Conservation (phyloP, 805 yeast species). For the Kuraishia borneana region DNA sequence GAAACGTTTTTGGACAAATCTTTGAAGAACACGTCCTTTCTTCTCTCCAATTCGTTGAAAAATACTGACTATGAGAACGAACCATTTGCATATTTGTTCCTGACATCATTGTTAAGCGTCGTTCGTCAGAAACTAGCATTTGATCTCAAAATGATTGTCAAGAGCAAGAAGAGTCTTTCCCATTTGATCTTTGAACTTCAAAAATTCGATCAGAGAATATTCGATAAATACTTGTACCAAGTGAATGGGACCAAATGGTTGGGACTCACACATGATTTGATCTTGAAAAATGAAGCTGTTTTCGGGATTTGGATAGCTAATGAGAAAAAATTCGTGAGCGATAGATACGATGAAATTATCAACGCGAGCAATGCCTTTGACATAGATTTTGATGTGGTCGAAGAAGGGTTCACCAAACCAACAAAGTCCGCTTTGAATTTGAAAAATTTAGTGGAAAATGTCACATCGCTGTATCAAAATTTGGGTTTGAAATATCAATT, state of each 20-base stretch:
- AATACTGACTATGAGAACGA: constrained; percentile 7
- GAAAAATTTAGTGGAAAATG: constrained; percentile 42
- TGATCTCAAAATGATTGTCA: constrained; percentile 13
- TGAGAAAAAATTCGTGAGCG: constrained; percentile 40
- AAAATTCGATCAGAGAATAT: constrained; percentile 42
- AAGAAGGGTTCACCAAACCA: constrained; percentile 35
- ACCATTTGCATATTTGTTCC: constrained; percentile 22
- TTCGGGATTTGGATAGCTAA: constrained; percentile 40
- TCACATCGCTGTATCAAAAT: constrained; percentile 42
- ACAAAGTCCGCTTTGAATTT: constrained; percentile 52
- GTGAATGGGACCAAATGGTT: constrained; percentile 11
- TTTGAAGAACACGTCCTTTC: constrained; percentile 15
- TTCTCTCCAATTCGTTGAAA: constrained; percentile 17
- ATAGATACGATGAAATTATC: constrained; percentile 41
- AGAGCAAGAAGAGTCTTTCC: constrained; percentile 36
- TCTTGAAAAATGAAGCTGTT: constrained; percentile 13
- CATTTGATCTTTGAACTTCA: constrained; percentile 50
- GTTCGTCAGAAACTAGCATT: constrained; percentile 29
- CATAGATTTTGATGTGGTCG: constrained; percentile 46
- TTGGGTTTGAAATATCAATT: constrained; percentile 41
- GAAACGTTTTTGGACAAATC: constrained; percentile 26
- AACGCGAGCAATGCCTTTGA: constrained; percentile 36
- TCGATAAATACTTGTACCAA: constrained; percentile 25
- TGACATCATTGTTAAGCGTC: constrained; percentile 35
- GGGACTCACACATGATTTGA: constrained; percentile 16